Conservation (phyloP, 31 red algal genomes). For the Asparagopsis taxiformis region DNA sequence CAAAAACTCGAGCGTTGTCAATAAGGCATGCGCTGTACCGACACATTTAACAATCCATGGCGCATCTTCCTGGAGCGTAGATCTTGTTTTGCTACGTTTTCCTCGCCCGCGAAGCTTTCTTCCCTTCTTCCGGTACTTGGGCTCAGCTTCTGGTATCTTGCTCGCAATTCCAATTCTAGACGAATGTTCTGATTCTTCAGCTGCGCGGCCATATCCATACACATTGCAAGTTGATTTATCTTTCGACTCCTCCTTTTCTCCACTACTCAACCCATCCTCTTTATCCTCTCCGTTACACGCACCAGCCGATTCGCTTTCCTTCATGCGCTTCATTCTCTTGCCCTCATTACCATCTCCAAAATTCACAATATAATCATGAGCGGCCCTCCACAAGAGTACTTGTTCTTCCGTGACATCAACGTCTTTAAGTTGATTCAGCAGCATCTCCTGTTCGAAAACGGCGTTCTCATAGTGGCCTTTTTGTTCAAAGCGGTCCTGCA, state of each 20-base stretch:
- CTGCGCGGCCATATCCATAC: too few relatives aligned
- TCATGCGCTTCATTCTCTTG: too few relatives aligned
- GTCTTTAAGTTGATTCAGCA: constrained; percentile 13
- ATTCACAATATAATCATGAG: constrained; percentile 32
- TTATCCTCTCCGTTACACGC: background rate
- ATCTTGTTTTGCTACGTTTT: background rate
- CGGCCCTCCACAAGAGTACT: constrained; percentile 14
- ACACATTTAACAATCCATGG: constrained; percentile 31
- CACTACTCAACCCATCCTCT: background rate
- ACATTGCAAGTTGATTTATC: too few relatives aligned
- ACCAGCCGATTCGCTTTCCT: too few relatives aligned
- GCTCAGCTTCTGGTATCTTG: too few relatives aligned
- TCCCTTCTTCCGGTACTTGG: background rate
- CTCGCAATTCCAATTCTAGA: too few relatives aligned
- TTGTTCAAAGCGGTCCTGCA: constrained; percentile 1
- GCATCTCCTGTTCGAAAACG: constrained; percentile 37
- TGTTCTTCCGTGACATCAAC: constrained; percentile 10
- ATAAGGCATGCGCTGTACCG: constrained; percentile 11
- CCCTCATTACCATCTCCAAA: constrained; percentile 32
- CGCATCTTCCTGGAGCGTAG: constrained; percentile 11
- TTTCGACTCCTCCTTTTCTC: too few relatives aligned
- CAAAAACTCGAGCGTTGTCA: constrained; percentile 42
- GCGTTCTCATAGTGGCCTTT: constrained; percentile 22
- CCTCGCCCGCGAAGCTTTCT: background rate
- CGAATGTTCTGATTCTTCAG: too few relatives aligned